Percentiles rank a stretch among this genome's conserved stretches.
Evolutionary conservation across 768 basidiomycete genomes (phyloP).

Genomic region (Boletus vinaceobasis): DNA sequence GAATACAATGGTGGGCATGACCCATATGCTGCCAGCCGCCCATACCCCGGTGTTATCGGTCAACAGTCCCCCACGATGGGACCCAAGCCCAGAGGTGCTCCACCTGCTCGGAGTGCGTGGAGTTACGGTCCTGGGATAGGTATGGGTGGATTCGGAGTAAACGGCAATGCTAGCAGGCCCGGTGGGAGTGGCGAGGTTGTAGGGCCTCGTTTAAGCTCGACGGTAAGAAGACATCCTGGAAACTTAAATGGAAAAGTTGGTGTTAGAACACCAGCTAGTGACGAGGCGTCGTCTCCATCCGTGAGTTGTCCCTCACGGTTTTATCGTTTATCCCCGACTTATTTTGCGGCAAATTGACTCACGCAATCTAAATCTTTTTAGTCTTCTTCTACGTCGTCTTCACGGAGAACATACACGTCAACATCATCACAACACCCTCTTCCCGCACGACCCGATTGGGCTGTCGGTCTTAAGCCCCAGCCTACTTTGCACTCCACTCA

Average conservation of each 20-base stretch:
- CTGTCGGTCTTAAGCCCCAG: constrained; percentile 77
- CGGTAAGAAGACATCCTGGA: constrained; percentile 46
- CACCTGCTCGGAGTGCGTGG: constrained; percentile 55
- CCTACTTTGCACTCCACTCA: constrained; percentile 56
- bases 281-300: constrained; percentile 73
- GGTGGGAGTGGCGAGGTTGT: constrained; percentile 44
- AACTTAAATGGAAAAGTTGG: constrained; percentile 52
- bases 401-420: constrained; percentile 72
- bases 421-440: constrained; percentile 74
- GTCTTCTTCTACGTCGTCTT: constrained; percentile 81
- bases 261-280: constrained; percentile 59
- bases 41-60: constrained; percentile 30
- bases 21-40: constrained; percentile 18
- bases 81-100: constrained; percentile 32
- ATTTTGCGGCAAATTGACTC: constrained; percentile 3
- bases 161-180: constrained; percentile 24
- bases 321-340: neutral
- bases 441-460: constrained; percentile 85
- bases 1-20: constrained; percentile 31
- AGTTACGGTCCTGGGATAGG: constrained; percentile 66
- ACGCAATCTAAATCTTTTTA: constrained; percentile 25
- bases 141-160: constrained; percentile 41
- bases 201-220: constrained; percentile 60
- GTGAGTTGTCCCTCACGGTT: constrained; percentile 45
- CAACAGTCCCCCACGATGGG: constrained; percentile 30